These are phyloP conservation scores for Saturnispora sekii DNA, from an alignment of 805 yeast species.

Conservation along the genomic window DNA sequence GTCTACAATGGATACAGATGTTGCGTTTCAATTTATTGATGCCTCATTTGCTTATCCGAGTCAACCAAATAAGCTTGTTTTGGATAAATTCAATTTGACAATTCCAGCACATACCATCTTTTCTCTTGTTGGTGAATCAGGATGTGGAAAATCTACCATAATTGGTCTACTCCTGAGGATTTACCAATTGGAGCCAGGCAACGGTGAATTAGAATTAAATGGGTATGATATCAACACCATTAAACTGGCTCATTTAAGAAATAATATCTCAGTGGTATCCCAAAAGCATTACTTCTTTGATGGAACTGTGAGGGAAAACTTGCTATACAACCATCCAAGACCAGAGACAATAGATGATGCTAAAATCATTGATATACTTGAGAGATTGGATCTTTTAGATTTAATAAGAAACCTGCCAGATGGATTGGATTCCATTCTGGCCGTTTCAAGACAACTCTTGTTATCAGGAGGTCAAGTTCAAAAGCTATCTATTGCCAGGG, in stretches of 20 bases:
- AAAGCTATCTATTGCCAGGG: constrained; percentile 75
- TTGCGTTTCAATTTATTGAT: constrained; percentile 32
- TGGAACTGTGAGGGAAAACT: constrained; percentile 64
- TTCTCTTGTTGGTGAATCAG: constrained; percentile 79
- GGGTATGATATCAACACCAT: constrained; percentile 39
- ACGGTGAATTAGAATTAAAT: constrained; percentile 18
- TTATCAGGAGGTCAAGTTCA: constrained; percentile 92
- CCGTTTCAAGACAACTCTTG: constrained; percentile 31
- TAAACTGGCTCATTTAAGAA: constrained; percentile 40
- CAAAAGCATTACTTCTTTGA: constrained; percentile 67
- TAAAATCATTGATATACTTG: constrained; percentile 32
- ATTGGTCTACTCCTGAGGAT: constrained; percentile 47
- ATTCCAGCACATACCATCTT: constrained; percentile 41
- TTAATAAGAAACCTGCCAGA: constrained; percentile 47
- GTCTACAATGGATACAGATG: neutral
- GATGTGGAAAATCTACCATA: constrained; percentile 85
- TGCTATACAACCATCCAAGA: constrained; percentile 46
- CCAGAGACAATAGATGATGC: constrained; percentile 13
- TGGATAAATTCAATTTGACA: constrained; percentile 34
- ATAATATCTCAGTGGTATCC: constrained; percentile 55
- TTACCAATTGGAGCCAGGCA: constrained; percentile 23
- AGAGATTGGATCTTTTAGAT: constrained; percentile 40
- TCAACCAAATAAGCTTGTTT: constrained; percentile 17
- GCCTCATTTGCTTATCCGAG: constrained; percentile 43
- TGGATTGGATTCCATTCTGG: constrained; percentile 52